Evolutionary conservation across 805 yeast genomes (phyloP).

Genomic region (Cyberlindnera maclurae): DNA sequence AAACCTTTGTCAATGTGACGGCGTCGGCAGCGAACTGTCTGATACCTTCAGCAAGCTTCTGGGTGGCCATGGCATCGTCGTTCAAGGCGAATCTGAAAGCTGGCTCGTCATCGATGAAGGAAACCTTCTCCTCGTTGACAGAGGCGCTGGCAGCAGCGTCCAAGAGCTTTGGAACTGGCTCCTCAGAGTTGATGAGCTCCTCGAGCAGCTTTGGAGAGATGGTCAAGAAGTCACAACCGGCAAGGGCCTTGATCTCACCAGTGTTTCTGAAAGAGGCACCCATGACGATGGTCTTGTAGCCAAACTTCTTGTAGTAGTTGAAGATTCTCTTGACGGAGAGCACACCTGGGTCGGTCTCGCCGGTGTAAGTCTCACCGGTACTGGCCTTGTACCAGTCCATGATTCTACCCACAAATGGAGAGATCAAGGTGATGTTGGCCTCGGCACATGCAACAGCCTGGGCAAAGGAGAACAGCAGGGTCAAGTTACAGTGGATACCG

Average conservation of each 20-base stretch:
- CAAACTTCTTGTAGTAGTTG: conserved; percentile 97
- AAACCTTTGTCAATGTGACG: conserved; percentile 61
- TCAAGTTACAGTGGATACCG: conserved; percentile 91
- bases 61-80: conserved; percentile 98
- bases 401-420: conserved; percentile 99
- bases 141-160: conserved; percentile 58
- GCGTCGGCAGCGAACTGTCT: conserved; percentile 95
- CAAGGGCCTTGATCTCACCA: conserved; percentile 92
- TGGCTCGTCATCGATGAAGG: conserved; percentile 80
- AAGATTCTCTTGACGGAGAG: conserved; percentile 76
- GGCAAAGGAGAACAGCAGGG: conserved; percentile 86
- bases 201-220: conserved; percentile 90
- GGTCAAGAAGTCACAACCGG: conserved; percentile 95
- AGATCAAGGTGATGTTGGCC: conserved; percentile 90
- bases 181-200: conserved; percentile 73
- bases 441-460: conserved; percentile 99
- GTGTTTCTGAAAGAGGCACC: conserved; percentile 99
- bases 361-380: conserved; percentile 81
- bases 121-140: conserved; percentile 57
- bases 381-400: conserved; percentile 95
- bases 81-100: conserved; percentile 84
- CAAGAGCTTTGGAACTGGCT: conserved; percentile 73
- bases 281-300: conserved; percentile 97
- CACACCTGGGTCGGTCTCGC: conserved; percentile 94
- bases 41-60: conserved; percentile 96